phyloP scores from a whole-genome alignment of 257 asterid genomes.

The Coffea eugenioides region DNA sequence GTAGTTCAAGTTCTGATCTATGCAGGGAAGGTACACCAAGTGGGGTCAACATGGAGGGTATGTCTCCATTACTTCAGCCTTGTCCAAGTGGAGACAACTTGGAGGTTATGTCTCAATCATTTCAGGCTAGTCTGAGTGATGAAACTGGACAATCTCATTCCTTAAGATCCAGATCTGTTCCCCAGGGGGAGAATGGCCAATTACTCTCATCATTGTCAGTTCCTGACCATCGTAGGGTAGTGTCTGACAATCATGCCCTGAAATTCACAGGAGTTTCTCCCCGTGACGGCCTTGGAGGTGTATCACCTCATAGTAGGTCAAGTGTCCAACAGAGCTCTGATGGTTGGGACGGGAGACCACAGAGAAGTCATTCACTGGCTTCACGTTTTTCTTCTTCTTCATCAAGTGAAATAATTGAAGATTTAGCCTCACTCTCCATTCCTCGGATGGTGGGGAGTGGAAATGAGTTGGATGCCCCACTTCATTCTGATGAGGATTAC shows the following conservation, averaged over 20 bases:
- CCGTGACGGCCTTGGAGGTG: slow-evolving; percentile 26
- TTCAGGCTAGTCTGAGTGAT: slow-evolving; percentile 40
- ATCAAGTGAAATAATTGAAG: slow-evolving; percentile 42
- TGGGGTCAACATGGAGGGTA: slow-evolving; percentile 29
- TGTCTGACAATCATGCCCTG: slow-evolving; percentile 42
- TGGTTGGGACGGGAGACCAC: slow-evolving; percentile 33
- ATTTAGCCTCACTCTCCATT: slow-evolving; percentile 30
- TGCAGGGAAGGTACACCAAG: slow-evolving; percentile 52
- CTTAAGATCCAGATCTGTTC: slow-evolving; percentile 46
- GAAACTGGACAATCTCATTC: slow-evolving; percentile 32
- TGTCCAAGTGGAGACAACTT: slow-evolving; percentile 23
- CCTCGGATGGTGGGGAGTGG: slow-evolving; percentile 32
- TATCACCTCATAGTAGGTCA: slow-evolving; percentile 30
- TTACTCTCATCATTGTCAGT: slow-evolving; percentile 22
- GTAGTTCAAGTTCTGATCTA: slow-evolving; percentile 23
- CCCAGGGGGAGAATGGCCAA: slow-evolving; percentile 38
- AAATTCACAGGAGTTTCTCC: slow-evolving; percentile 23
- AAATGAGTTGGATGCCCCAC: slow-evolving; percentile 29
- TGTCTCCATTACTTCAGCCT: slow-evolving; percentile 21
- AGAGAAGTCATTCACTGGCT: slow-evolving; percentile 55
- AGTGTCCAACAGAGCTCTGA: slow-evolving; percentile 43
- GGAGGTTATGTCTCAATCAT: slow-evolving; percentile 32
- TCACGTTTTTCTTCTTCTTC: slow-evolving; percentile 55
- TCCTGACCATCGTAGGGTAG: slow-evolving; percentile 36
- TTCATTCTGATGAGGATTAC: slow-evolving; percentile 19